Percentiles rank a stretch among this genome's conserved stretches.
Evolutionary conservation across 495 filamentous ascomycete genomes (phyloP).

Genomic region (Talaromyces ruber): DNA sequence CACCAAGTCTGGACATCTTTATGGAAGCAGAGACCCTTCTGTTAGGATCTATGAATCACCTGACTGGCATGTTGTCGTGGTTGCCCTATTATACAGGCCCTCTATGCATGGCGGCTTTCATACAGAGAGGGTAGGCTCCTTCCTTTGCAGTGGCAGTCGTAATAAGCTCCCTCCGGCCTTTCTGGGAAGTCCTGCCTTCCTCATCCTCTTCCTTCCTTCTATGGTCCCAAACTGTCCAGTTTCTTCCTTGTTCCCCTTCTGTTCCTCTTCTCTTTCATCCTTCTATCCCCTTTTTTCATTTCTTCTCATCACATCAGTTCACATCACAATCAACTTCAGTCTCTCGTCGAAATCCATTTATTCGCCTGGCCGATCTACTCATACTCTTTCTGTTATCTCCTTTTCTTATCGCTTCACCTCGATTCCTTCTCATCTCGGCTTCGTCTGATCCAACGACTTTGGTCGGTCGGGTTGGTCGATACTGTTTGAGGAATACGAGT

Average conservation of each 20-base stretch:
- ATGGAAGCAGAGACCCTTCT: background rate
- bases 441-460: background rate
- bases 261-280: constrained; percentile 15
- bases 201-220: constrained; percentile 13
- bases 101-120: background rate
- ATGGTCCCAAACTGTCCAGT: constrained; percentile 18
- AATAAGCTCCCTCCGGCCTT: background rate
- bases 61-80: background rate
- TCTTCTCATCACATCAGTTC: background rate
- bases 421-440: background rate
- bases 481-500: background rate
- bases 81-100: background rate
- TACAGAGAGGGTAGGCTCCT: background rate
- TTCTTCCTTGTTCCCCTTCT: constrained; percentile 16
- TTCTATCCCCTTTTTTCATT: background rate
- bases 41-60: background rate
- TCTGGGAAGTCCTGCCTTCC: constrained; percentile 4
- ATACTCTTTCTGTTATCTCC: constrained; percentile 8
- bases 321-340: constrained; percentile 11
- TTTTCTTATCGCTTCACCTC: background rate
- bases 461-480: background rate
- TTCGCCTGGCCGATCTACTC: constrained; percentile 4
- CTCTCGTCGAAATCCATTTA: constrained; percentile 9
- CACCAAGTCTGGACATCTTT: background rate
- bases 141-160: background rate